phyloP scores from a whole-genome alignment of 306 rosid genomes.

The Lotus japonicus region DNA sequence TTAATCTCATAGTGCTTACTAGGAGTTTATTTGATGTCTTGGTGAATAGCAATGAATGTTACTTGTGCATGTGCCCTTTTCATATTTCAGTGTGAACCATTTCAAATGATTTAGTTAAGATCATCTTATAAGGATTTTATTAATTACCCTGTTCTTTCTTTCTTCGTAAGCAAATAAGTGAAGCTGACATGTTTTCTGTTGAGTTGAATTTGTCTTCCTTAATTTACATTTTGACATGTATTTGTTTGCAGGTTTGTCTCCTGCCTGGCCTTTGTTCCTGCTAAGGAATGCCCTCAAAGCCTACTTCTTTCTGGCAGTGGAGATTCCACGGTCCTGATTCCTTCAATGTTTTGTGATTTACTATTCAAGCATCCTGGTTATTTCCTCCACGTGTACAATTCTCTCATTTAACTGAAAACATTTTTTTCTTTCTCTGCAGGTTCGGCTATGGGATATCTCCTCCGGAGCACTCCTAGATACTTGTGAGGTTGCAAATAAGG shows the following conservation, averaged over 20 bases:
- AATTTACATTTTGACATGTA: neutral
- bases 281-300: slow-evolving; percentile 49
- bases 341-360: slow-evolving; percentile 8
- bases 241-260: slow-evolving; percentile 68
- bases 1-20: neutral
- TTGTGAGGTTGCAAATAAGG: slow-evolving; percentile 70
- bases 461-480: slow-evolving; percentile 76
- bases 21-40: neutral
- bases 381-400: slow-evolving; percentile 11
- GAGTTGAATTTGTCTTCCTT: neutral
- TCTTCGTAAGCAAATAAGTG: neutral
- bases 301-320: slow-evolving; percentile 88
- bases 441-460: slow-evolving; percentile 71
- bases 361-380: slow-evolving; percentile 5
- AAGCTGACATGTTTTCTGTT: slow-evolving; percentile 1
- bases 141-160: neutral
- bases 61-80: neutral
- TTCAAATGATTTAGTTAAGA: neutral
- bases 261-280: slow-evolving; percentile 60
- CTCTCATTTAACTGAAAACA: neutral
- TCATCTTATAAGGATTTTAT: neutral
- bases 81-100: neutral
- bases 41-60: neutral
- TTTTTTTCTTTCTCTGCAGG: slow-evolving; percentile 44
- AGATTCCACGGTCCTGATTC: slow-evolving; percentile 67